phyloP scores from a whole-genome alignment of 129 eudicot species.

The sunflower (Helianthus annuus) region DNA sequence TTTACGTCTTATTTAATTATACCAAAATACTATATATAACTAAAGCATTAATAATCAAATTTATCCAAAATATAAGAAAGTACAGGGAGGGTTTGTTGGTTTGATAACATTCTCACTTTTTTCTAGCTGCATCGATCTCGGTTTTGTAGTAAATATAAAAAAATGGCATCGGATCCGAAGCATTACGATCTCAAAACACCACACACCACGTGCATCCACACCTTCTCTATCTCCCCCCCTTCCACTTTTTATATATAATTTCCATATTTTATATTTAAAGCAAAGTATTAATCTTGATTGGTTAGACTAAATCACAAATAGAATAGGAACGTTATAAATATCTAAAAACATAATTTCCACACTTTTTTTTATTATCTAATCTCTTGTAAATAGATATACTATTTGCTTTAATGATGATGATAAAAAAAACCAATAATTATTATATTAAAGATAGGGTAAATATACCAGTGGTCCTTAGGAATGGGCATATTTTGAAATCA shows the following conservation, averaged over 20 bases:
- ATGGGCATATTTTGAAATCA: too few relatives aligned
- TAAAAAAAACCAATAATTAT: too few relatives aligned
- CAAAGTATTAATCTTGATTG: not conserved
- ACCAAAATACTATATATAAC: too few relatives aligned
- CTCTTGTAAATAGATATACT: too few relatives aligned
- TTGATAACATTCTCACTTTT: constrained; percentile 32
- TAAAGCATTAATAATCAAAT: not conserved
- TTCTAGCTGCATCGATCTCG: constrained; percentile 31
- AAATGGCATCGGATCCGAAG: constrained; percentile 36
- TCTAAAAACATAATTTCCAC: too few relatives aligned
- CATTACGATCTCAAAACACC: constrained; percentile 36
- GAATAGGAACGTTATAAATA: too few relatives aligned
- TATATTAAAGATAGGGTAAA: too few relatives aligned
- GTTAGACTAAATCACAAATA: too few relatives aligned
- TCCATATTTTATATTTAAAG: not conserved
- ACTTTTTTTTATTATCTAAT: too few relatives aligned
- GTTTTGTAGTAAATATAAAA: constrained; percentile 11
- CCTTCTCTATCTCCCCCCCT: constrained; percentile 15
- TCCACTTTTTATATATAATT: constrained; percentile 1
- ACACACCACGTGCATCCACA: constrained; percentile 37
- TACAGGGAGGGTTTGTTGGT: constrained; percentile 13
- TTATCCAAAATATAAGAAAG: constrained; percentile 8
- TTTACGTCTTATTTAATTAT: too few relatives aligned
- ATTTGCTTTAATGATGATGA: too few relatives aligned
- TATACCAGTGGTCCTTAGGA: too few relatives aligned